Percentiles rank a stretch among this genome's conserved stretches.
Evolutionary conservation across 192 early-diverging fungal genomes (phyloP).

Genomic region (Coemansia reversa): DNA sequence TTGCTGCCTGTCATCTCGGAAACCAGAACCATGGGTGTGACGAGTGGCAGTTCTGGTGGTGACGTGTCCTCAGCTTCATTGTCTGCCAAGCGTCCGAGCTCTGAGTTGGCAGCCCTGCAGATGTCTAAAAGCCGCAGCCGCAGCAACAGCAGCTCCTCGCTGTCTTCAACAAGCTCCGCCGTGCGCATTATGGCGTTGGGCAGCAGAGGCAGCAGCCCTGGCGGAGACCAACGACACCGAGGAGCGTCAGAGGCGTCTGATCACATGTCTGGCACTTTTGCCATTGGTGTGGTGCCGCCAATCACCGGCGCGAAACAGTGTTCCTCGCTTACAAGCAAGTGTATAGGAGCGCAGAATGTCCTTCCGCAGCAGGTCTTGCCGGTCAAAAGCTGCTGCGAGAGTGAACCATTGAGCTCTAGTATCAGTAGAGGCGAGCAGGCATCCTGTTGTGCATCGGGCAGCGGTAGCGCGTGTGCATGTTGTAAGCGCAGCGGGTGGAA

Average conservation of each 20-base stretch:
- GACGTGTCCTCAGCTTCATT: constrained; percentile 2
- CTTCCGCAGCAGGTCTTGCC: constrained; percentile 32
- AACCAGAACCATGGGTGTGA: not conserved
- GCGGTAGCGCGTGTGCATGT: constrained; percentile 21
- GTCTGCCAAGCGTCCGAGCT: not conserved
- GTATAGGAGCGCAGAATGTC: not conserved
- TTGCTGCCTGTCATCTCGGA: constrained; percentile 5
- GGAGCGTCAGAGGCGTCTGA: constrained; percentile 3
- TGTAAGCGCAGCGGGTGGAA: constrained; percentile 25
- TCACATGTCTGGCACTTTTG: constrained; percentile 3
- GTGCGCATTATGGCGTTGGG: not conserved
- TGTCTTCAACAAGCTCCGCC: not conserved
- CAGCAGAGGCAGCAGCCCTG: not conserved
- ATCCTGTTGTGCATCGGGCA: not conserved
- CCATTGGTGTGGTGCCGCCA: constrained; percentile 14
- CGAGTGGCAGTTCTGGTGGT: not conserved
- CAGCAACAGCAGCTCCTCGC: constrained; percentile 5
- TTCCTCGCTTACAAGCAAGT: constrained; percentile 2
- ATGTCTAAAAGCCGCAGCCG: constrained; percentile 1
- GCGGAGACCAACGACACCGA: not conserved
- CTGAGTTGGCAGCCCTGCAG: constrained; percentile 4
- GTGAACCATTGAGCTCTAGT: not conserved
- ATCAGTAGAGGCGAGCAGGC: not conserved
- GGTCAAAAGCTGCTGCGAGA: constrained; percentile 24
- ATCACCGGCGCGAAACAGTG: not conserved